A percentile compares a stretch with the other conserved stretches of the same genome.
phyloP scores from a whole-genome alignment of 2,329 filamentous ascomycete species.

The Nothophaeocryptopus gaeumannii region DNA sequence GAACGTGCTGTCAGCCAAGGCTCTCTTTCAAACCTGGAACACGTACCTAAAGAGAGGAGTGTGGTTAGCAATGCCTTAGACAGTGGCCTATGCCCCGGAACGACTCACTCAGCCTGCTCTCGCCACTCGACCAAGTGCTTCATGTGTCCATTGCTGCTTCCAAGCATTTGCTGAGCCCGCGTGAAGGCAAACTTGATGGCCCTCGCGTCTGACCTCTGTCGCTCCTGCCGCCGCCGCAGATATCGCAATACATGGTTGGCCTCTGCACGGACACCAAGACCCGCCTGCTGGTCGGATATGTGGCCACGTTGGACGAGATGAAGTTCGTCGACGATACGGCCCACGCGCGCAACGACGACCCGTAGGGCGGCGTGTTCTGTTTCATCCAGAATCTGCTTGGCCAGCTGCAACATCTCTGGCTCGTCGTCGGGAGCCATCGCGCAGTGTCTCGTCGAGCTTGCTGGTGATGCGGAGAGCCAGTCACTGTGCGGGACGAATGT shows the following conservation, averaged over 20 bases:
- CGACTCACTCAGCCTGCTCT: background rate
- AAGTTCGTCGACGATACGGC: no score
- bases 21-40: background rate
- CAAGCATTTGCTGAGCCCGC: background rate
- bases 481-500: no score
- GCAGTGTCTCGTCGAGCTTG: no score
- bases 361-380: background rate
- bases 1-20: background rate
- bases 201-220: background rate
- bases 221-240: no score
- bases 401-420: background rate
- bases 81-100: no score
- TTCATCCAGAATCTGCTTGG: background rate
- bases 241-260: background rate
- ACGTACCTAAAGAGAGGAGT: background rate
- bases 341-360: no score
- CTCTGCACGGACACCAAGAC: conserved; percentile 1
- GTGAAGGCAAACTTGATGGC: background rate
- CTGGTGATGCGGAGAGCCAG: no score
- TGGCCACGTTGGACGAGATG: no score
- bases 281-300: conserved; percentile 2
- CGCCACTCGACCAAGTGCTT: no score
- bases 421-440: no score
- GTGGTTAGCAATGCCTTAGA: background rate
- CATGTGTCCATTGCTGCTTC: no score